Evolutionary conservation across 768 basidiomycete species (phyloP).

Genomic region (Suillus ampliporus): DNA sequence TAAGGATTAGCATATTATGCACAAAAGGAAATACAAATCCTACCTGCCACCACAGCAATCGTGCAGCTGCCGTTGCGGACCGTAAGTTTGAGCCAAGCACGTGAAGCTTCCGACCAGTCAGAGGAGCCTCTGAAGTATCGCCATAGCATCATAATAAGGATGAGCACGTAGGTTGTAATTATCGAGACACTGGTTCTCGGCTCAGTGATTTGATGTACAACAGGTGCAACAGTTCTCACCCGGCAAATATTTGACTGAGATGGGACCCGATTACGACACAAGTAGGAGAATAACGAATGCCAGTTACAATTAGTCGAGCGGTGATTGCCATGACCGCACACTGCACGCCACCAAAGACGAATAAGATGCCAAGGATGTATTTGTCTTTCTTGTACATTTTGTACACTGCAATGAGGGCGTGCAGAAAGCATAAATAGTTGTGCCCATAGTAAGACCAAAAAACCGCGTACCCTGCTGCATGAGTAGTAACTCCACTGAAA

Average conservation of each 20-base stretch:
- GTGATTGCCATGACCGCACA: constrained; percentile 24
- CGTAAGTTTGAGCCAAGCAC: neutral
- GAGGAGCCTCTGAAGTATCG: constrained; percentile 14
- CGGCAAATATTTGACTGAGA: constrained; percentile 23
- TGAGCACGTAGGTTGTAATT: constrained; percentile 17
- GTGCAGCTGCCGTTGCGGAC: constrained; percentile 23
- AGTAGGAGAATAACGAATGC: constrained; percentile 19
- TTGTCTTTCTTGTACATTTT: constrained; percentile 20
- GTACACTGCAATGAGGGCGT: constrained; percentile 17
- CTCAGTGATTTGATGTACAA: neutral
- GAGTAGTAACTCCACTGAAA: constrained; percentile 18
- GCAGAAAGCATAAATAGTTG: neutral
- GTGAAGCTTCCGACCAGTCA: neutral
- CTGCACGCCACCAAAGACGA: constrained; percentile 16
- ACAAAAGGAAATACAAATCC: neutral
- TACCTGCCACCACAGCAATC: constrained; percentile 19
- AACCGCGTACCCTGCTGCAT: constrained; percentile 25
- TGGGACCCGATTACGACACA: constrained; percentile 23
- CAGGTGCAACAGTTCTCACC: constrained; percentile 12
- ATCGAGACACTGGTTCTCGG: constrained; percentile 21
- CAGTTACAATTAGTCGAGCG: constrained; percentile 16
- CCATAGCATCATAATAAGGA: constrained; percentile 28
- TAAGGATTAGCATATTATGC: neutral
- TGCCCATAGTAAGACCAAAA: neutral
- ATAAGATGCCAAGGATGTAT: constrained; percentile 17